These are phyloP conservation scores for Amyloporia xantha DNA, from an alignment of 768 basidiomycete species.

Conservation along the genomic window DNA sequence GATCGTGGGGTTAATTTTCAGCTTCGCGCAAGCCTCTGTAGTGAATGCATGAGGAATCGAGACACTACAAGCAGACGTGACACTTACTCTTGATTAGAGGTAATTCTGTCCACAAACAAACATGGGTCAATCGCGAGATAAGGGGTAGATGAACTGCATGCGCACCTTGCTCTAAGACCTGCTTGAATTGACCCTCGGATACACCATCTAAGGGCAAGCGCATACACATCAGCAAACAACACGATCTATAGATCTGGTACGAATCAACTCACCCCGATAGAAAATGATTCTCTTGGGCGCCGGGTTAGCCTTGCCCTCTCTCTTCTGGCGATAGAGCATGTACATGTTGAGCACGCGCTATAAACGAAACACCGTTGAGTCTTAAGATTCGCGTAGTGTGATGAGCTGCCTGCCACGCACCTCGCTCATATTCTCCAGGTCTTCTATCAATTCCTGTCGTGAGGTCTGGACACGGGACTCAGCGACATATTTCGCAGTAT, in stretches of 20 bases:
- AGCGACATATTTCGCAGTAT: slow-evolving; percentile 63
- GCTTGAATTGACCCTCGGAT: slow-evolving; percentile 47
- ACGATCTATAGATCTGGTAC: background rate
- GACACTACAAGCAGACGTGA: background rate
- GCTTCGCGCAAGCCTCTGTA: slow-evolving; percentile 54
- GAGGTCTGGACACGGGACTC: slow-evolving; percentile 61
- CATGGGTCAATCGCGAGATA: background rate
- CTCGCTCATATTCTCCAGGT: slow-evolving; percentile 58
- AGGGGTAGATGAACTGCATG: no score
- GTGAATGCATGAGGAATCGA: background rate
- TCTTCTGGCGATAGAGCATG: slow-evolving; percentile 45
- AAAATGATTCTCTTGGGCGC: slow-evolving; percentile 70
- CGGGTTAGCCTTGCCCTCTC: slow-evolving; percentile 41
- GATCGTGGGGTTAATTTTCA: slow-evolving; percentile 57
- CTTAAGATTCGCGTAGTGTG: background rate
- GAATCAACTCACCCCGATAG: slow-evolving; percentile 59
- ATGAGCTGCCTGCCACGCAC: slow-evolving; percentile 25
- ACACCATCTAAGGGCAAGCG: slow-evolving; percentile 36
- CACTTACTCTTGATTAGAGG: slow-evolving; percentile 14
- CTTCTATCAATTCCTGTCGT: slow-evolving; percentile 71
- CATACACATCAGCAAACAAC: background rate
- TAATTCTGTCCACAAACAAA: slow-evolving; percentile 7
- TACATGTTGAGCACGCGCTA: slow-evolving; percentile 54
- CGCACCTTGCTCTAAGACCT: slow-evolving; percentile 48
- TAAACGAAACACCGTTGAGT: background rate